A percentile compares a stretch with the other conserved stretches of the same genome.
Conservation (phyloP, 768 basidiomycete species). For the Leccinum imitatum region DNA sequence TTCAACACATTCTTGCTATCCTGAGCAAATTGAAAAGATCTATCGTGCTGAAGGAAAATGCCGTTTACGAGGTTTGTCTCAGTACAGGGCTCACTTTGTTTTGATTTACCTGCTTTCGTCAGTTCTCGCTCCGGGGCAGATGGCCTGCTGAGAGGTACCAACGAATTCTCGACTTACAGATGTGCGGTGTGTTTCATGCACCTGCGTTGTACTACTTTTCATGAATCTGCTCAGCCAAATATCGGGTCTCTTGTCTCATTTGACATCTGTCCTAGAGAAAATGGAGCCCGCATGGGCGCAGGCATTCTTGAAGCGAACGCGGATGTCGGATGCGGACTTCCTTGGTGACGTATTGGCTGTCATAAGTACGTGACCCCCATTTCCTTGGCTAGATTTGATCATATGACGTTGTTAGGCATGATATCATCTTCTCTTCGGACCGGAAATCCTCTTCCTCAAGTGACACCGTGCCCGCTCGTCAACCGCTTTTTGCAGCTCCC, state of each 20-base stretch:
- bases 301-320: constrained; percentile 72
- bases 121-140: constrained; percentile 74
- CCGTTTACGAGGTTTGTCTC: constrained; percentile 59
- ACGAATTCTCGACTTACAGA: constrained; percentile 61
- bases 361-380: constrained; percentile 49
- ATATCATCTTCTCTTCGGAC: constrained; percentile 74
- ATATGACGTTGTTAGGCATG: constrained; percentile 48
- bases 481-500: constrained; percentile 46
- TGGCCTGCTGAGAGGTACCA: constrained; percentile 85
- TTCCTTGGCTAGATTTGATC: neutral
- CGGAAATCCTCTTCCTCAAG: constrained; percentile 77
- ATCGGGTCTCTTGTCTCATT: constrained; percentile 64
- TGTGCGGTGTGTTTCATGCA: constrained; percentile 41
- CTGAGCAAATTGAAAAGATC: constrained; percentile 71
- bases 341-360: constrained; percentile 85
- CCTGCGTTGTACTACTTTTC: neutral
- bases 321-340: constrained; percentile 76
- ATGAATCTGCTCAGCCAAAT: constrained; percentile 51
- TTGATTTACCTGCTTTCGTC: constrained; percentile 1
- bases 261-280: constrained; percentile 70
- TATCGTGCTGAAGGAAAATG: constrained; percentile 53
- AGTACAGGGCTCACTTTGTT: neutral
- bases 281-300: constrained; percentile 76
- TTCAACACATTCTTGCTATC: constrained; percentile 69
- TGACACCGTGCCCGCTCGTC: constrained; percentile 73